Evolutionary conservation across 2,329 filamentous ascomycete genomes (phyloP).

Genomic region (Achaetomium macrosporum): DNA sequence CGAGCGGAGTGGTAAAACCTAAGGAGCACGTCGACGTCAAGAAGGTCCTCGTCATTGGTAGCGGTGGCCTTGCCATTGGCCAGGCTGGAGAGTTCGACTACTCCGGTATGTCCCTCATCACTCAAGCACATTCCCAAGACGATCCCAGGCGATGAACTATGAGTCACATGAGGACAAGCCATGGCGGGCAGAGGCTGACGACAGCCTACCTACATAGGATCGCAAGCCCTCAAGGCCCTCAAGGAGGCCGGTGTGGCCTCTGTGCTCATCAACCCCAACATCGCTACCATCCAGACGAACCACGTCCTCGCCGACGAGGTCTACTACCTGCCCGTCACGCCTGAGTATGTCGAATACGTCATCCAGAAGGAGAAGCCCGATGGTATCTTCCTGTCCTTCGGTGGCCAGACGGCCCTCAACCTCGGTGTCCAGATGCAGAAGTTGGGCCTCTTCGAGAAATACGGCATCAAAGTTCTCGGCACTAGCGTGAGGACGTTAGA

Average conservation of each 20-base stretch:
- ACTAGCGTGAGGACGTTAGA: slow-evolving; percentile 92
- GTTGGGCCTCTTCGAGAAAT: slow-evolving; percentile 90
- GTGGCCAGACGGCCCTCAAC: slow-evolving; percentile 95
- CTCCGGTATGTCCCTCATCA: slow-evolving; percentile 65
- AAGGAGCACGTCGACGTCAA: slow-evolving; percentile 80
- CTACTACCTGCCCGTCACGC: slow-evolving; percentile 95
- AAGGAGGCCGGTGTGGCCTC: slow-evolving; percentile 91
- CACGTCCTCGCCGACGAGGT: slow-evolving; percentile 94
- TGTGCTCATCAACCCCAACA: slow-evolving; percentile 95
- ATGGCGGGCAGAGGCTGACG: slow-evolving; percentile 20
- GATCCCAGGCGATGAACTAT: slow-evolving; percentile 18
- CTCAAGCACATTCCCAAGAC: background rate
- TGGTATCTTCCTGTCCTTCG: slow-evolving; percentile 95
- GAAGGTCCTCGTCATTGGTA: slow-evolving; percentile 95
- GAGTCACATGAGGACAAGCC: slow-evolving; percentile 26
- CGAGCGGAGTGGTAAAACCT: slow-evolving; percentile 79
- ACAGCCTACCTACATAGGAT: slow-evolving; percentile 50
- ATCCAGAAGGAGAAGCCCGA: slow-evolving; percentile 93
- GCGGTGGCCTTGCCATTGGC: slow-evolving; percentile 91
- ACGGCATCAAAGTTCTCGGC: slow-evolving; percentile 90
- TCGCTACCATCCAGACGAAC: slow-evolving; percentile 96
- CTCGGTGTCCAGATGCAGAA: slow-evolving; percentile 96
- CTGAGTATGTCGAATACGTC: slow-evolving; percentile 95
- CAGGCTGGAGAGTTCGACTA: slow-evolving; percentile 99
- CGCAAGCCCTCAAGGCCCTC: slow-evolving; percentile 91